Conservation (phyloP, 2,329 filamentous ascomycete genomes). For the Aspergillus puulaauensis region DNA sequence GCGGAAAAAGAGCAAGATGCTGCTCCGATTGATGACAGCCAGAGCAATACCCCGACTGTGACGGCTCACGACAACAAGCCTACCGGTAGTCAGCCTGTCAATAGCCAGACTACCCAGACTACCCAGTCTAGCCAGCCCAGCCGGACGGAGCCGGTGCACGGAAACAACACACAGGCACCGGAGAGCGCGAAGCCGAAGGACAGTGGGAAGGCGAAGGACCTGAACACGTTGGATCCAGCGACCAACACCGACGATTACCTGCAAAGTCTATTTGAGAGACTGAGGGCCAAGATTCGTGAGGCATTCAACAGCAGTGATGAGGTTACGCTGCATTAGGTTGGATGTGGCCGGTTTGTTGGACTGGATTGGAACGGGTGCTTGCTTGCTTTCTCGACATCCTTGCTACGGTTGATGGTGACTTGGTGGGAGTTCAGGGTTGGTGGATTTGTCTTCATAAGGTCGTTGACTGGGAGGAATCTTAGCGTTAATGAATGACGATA, state of each 20-base stretch:
- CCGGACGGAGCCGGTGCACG: too few relatives aligned
- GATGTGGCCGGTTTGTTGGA: neutral
- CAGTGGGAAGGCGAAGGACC: neutral
- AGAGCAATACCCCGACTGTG: neutral
- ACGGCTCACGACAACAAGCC: neutral
- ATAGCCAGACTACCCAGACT: too few relatives aligned
- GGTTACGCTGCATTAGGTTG: conserved; percentile 7
- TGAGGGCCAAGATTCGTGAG: conserved; percentile 21
- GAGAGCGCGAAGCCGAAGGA: neutral
- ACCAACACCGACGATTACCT: conserved; percentile 22
- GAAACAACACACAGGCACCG: neutral
- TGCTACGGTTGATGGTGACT: neutral
- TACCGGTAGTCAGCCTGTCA: neutral
- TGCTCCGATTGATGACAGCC: neutral
- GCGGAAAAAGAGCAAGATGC: neutral
- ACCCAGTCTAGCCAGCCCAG: too few relatives aligned
- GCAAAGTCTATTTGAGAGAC: conserved; percentile 14
- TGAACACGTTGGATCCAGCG: neutral
- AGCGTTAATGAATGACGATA: conserved; percentile 2
- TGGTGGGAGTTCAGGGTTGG: neutral
- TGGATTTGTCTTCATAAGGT: neutral
- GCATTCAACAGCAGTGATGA: conserved; percentile 31
- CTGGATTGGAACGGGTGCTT: neutral
- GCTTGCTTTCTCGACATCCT: neutral
- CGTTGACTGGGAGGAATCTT: neutral